Conservation (phyloP, 2,329 filamentous ascomycete species). For the Phialemonium atrogriseum region DNA sequence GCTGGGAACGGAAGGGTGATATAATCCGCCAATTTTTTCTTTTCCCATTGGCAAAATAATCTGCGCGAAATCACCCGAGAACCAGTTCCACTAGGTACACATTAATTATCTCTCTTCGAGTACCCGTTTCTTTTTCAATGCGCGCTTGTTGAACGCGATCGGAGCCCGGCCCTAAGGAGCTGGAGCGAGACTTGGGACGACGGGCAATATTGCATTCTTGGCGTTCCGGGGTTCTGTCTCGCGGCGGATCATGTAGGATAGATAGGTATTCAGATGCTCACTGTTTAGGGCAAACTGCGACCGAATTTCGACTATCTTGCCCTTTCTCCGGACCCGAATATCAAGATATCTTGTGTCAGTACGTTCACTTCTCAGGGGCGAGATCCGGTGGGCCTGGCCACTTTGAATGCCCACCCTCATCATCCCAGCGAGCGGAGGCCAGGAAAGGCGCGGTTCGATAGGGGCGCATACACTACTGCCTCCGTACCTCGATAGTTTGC, state of each 20-base stretch:
- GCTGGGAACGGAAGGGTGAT: constrained; percentile 3
- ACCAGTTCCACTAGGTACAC: neutral
- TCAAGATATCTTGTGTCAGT: no score
- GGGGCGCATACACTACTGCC: no score
- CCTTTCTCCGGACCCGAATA: neutral
- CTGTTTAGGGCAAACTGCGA: no score
- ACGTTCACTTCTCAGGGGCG: no score
- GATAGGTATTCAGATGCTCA: no score
- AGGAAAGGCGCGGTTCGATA: no score
- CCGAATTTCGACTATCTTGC: neutral
- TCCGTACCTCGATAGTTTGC: no score
- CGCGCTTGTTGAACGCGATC: neutral
- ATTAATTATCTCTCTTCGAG: neutral
- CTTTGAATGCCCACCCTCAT: no score
- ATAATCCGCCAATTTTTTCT: neutral
- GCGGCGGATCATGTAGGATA: neutral
- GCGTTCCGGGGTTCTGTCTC: constrained; percentile 1
- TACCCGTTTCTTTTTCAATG: neutral
- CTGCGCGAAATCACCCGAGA: neutral
- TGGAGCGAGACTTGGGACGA: neutral
- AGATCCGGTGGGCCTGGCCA: no score
- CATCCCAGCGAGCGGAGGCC: no score
- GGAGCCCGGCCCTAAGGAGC: neutral
- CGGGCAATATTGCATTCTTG: constrained; percentile 1
- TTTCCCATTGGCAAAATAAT: no score